Percentiles rank a stretch among this genome's conserved stretches.
These are phyloP conservation scores for Acanthochlamys bracteata DNA, from an alignment of 106 monocot genomes.

Conservation along the genomic window DNA sequence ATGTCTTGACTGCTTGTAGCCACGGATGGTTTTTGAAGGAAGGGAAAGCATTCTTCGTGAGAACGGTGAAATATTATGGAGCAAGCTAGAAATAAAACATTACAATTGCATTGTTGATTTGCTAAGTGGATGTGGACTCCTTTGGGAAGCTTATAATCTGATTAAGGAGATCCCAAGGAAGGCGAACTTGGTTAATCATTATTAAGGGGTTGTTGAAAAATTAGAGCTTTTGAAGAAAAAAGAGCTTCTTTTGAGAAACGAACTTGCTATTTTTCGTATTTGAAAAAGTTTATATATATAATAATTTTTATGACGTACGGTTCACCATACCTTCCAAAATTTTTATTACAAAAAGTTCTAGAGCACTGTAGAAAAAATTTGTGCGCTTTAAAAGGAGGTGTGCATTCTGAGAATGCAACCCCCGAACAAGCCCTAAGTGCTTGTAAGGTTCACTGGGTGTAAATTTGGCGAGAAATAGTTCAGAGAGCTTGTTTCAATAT, in stretches of 20 bases:
- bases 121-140: constrained; percentile 39
- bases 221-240: constrained; percentile 33
- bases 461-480: constrained; percentile 52
- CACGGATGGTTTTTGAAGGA: constrained; percentile 50
- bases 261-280: no score
- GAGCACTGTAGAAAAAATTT: no score
- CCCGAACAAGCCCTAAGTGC: no score
- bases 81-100: constrained; percentile 61
- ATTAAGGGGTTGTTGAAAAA: constrained; percentile 43
- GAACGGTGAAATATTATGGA: constrained; percentile 40
- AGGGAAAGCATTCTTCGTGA: constrained; percentile 35
- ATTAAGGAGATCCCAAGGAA: constrained; percentile 45
- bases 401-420: no score
- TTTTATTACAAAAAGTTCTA: no score
- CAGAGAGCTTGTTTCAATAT: constrained; percentile 52
- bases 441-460: no score
- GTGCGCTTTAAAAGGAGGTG: no score
- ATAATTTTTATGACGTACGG: no score
- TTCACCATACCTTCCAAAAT: no score
- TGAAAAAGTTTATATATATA: no score
- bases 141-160: constrained; percentile 43
- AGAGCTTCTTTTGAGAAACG: no score
- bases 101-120: constrained; percentile 82
- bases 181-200: constrained; percentile 36
- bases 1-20: constrained; percentile 57